Evolutionary conservation across 2,329 filamentous ascomycete species (phyloP).

Genomic region (Colletotrichum orchidophilum): DNA sequence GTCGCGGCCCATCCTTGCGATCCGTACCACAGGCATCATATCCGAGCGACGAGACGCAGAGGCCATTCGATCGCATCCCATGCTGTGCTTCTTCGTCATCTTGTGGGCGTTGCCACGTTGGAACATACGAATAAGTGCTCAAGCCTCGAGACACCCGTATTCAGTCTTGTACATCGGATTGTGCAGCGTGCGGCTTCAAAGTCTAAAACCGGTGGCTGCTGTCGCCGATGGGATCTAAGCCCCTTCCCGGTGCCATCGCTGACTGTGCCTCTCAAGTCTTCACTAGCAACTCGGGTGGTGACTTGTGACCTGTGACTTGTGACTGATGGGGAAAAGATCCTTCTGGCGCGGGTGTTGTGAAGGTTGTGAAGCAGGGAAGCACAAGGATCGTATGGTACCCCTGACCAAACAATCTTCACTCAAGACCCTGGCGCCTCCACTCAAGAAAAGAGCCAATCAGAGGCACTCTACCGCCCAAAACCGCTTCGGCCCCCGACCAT

Average conservation of each 20-base stretch:
- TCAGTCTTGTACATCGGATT: background rate
- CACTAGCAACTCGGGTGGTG: background rate
- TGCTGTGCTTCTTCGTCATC: background rate
- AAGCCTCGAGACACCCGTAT: background rate
- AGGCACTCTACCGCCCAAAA: background rate
- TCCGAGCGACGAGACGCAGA: background rate
- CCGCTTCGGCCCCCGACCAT: conserved; percentile 35
- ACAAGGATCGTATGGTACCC: conserved; percentile 6
- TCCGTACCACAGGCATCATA: background rate
- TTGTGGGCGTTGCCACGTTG: background rate
- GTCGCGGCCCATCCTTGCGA: background rate
- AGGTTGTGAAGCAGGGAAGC: background rate
- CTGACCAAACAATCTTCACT: background rate
- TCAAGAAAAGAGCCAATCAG: conserved; percentile 10
- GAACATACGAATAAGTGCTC: background rate
- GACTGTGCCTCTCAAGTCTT: background rate
- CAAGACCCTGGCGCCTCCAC: conserved; percentile 1
- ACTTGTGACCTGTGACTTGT: too few species aligned
- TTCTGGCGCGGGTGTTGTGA: background rate
- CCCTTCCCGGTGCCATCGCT: background rate
- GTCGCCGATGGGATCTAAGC: background rate
- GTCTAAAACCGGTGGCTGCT: conserved; percentile 21
- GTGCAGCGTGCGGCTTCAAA: conserved; percentile 10
- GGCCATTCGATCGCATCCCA: background rate
- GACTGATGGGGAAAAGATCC: background rate